A percentile compares a stretch with the other conserved stretches of the same genome.
Evolutionary conservation across 768 basidiomycete genomes (phyloP).

Genomic region (Phanerochaete sordida): DNA sequence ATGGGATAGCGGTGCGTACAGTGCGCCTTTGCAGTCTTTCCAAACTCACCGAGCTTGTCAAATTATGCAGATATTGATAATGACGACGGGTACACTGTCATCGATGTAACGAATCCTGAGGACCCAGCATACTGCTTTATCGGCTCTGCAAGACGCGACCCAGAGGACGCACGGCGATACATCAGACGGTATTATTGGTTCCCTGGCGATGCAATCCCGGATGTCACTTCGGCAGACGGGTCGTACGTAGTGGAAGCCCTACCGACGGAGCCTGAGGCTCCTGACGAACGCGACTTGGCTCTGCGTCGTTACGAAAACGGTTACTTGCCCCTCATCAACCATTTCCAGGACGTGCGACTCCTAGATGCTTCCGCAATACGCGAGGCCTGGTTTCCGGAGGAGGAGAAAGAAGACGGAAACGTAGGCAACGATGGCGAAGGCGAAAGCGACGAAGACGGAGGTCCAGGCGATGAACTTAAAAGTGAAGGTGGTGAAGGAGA

Average conservation of each 20-base stretch:
- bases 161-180: conserved; percentile 7
- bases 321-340: not conserved
- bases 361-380: not conserved
- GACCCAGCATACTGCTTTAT: conserved; percentile 28
- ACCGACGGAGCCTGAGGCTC: too few species aligned
- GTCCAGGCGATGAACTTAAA: not conserved
- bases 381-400: conserved; percentile 7
- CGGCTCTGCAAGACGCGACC: not conserved
- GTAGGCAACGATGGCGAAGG: not conserved
- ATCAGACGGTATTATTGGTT: conserved; percentile 2
- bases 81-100: conserved; percentile 32
- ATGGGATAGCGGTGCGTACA: conserved; percentile 23
- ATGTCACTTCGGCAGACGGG: too few species aligned
- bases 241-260: too few species aligned
- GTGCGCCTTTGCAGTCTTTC: not conserved
- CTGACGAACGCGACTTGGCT: too few species aligned
- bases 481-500: too few species aligned
- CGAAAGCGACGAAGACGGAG: not conserved
- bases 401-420: not conserved
- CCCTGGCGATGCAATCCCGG: too few species aligned
- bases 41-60: conserved; percentile 6
- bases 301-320: too few species aligned
- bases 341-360: conserved; percentile 1
- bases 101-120: conserved; percentile 29
- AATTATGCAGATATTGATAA: too few species aligned